Evolutionary conservation across 2,329 filamentous ascomycete species (phyloP).

Genomic region (Verticillium nonalfalfae): DNA sequence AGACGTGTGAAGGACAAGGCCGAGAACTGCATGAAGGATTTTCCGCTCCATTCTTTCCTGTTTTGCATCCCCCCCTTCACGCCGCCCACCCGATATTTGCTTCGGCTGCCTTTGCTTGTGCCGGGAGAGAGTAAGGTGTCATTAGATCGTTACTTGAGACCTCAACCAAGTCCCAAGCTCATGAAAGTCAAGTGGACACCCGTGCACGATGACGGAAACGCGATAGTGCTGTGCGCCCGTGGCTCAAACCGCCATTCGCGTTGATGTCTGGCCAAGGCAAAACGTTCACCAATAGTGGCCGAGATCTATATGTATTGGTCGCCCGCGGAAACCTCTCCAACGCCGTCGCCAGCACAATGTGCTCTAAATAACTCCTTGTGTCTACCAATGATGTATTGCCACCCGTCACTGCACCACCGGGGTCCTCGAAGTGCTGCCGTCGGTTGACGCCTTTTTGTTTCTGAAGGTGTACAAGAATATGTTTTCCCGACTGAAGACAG

Average conservation of each 20-base stretch:
- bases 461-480: conserved; percentile 57
- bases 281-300: background rate
- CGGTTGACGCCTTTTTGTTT: conserved; percentile 21
- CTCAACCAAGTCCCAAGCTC: background rate
- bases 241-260: background rate
- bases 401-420: background rate
- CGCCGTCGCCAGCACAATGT: background rate
- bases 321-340: background rate
- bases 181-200: background rate
- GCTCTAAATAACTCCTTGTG: background rate
- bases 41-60: background rate
- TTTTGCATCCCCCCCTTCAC: background rate
- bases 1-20: background rate
- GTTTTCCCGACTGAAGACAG: conserved; percentile 48
- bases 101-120: background rate
- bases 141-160: background rate
- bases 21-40: background rate
- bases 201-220: background rate
- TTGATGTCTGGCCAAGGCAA: background rate
- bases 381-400: background rate
- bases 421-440: background rate
- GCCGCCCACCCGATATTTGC: background rate
- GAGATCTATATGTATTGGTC: background rate
- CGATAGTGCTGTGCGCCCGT: background rate
- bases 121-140: background rate